These are phyloP conservation scores for Fusarium sp. DNA, from an alignment of 2,329 filamentous ascomycete species.

Conservation along the genomic window DNA sequence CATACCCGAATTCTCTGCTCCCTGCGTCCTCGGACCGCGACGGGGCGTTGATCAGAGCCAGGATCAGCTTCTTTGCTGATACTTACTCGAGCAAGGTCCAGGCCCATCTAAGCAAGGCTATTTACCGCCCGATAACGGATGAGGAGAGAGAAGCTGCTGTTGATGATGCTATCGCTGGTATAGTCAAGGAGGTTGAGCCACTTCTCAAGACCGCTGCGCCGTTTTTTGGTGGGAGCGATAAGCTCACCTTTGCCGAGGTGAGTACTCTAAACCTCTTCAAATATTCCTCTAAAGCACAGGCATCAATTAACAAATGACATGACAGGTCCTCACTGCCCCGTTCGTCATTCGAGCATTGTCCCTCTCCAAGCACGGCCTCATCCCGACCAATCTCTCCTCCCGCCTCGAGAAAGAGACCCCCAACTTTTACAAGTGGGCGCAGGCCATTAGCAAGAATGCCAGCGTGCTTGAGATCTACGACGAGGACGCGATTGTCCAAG, in stretches of 20 bases:
- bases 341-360: constrained; percentile 72
- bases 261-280: neutral
- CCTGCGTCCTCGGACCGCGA: constrained; percentile 64
- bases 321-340: constrained; percentile 70
- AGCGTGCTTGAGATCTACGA: constrained; percentile 75
- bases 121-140: constrained; percentile 58
- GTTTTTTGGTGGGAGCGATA: constrained; percentile 73
- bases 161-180: constrained; percentile 63
- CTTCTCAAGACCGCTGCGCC: constrained; percentile 67
- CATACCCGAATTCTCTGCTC: constrained; percentile 74
- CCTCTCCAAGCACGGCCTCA: constrained; percentile 64
- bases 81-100: constrained; percentile 71
- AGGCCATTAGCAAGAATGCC: constrained; percentile 68
- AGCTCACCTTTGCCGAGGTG: constrained; percentile 80
- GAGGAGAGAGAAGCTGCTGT: constrained; percentile 62
- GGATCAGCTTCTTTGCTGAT: constrained; percentile 78
- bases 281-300: neutral
- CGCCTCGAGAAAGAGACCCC: constrained; percentile 68
- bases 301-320: constrained; percentile 1
- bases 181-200: constrained; percentile 80
- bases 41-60: constrained; percentile 71
- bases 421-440: constrained; percentile 75
- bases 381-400: constrained; percentile 60
- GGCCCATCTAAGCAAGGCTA: constrained; percentile 57
- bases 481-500: constrained; percentile 52